Base-by-base conservation (phyloP, 2,329 filamentous ascomycete genomes). In the Sphaerulina vaccinii region DNA sequence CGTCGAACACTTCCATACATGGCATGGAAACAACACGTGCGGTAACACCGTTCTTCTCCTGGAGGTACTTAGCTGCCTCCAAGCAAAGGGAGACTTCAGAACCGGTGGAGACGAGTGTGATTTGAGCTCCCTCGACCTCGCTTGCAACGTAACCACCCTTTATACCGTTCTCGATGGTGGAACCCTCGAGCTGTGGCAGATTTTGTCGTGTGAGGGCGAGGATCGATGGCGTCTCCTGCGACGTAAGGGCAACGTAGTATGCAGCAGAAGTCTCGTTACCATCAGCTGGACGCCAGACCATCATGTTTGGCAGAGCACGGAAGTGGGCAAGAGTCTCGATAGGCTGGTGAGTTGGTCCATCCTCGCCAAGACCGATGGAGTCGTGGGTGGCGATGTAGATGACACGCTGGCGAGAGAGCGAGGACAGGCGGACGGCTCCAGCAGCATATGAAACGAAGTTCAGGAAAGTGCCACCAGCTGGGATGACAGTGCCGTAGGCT, bases 401-500 rank as follows among this genome's bases (percentile, higher is more conserved):
- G 71, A 84, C 81, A 67, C 92, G 92, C 72, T 91, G 82, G 74
- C 88, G 91, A 40, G 91, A 95, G 64, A 99, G 83, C 35, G 93
- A 85, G 32, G 91, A 96, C 56, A 99, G 85, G 76, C 93, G 92
- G 71, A 97, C 87, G 67, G 93, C 86, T 75, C 93, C 93, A 62
- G 93, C 90, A 64, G 89, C 92, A 73, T 99, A 99, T 21, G 92
- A 97, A 64, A 97, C 90, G 75, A 99, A 99, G 87, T 97, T 99
- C 65, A 99, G 81, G 86, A 99, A 99, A 68, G 93, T 97, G 76
- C 93, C 93, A 62, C 85, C 85, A 65, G 91, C 95, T 64, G 93
- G 93, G 70, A 99, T 86, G 70, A 96, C 80, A 68, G 90, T 95
- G 66, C 93, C 93, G 75, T 97, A 99, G 59, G 91, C 93, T 60